A percentile compares a stretch with the other conserved stretches of the same genome.
Conservation (phyloP, 2,329 filamentous ascomycete species). For the Teratosphaeria viscida region DNA sequence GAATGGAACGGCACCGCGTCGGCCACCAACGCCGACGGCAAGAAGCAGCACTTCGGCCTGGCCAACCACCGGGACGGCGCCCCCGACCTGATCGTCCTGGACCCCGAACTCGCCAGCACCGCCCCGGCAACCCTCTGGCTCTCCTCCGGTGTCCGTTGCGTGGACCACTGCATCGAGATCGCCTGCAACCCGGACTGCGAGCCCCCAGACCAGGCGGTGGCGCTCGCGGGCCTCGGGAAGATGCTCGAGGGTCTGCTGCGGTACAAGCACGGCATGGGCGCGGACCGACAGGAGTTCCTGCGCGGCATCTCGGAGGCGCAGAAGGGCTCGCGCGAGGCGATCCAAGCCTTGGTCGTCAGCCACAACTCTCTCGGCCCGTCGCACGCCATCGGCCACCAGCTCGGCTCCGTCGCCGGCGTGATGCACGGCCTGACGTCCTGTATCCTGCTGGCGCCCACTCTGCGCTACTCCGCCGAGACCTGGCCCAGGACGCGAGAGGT, state of each 20-base stretch:
- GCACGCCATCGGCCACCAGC: conserved; percentile 35
- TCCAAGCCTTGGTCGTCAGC: conserved; percentile 41
- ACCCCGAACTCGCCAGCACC: conserved; percentile 41
- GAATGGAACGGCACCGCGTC: conserved; percentile 24
- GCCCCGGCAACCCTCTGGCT: conserved; percentile 48
- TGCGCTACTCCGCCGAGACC: conserved; percentile 40
- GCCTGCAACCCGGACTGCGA: conserved; percentile 31
- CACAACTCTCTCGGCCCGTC: conserved; percentile 20
- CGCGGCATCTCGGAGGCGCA: neutral
- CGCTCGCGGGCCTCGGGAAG: conserved; percentile 21
- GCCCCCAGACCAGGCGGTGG: conserved; percentile 2
- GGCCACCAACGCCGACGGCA: neutral
- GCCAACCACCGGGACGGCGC: conserved; percentile 13
- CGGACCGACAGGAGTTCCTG: conserved; percentile 9
- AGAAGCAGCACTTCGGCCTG: conserved; percentile 1
- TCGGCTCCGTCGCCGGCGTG: conserved; percentile 42
- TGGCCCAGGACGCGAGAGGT: conserved; percentile 25
- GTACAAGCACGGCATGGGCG: conserved; percentile 27
- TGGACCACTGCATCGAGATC: conserved; percentile 50
- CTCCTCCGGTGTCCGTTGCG: conserved; percentile 45
- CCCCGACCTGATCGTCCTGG: conserved; percentile 45
- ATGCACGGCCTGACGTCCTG: conserved; percentile 52
- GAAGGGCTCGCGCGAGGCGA: conserved; percentile 19
- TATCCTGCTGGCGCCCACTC: conserved; percentile 44
- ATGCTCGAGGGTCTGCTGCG: conserved; percentile 37